These are phyloP conservation scores for Populus simonii DNA, from an alignment of 345 rosid genomes.

Conservation along the genomic window DNA sequence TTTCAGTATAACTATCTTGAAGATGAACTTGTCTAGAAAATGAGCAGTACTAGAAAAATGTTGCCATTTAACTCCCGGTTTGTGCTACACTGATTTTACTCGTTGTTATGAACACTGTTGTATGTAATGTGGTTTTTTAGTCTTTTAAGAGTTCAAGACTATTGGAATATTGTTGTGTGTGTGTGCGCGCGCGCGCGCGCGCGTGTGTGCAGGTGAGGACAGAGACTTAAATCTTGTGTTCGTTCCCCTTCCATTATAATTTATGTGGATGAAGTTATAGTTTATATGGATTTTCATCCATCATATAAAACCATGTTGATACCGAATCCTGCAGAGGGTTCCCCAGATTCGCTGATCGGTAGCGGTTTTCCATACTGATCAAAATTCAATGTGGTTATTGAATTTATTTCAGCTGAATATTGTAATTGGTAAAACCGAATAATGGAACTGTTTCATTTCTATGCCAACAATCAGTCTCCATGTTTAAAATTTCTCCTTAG, in stretches of 20 bases:
- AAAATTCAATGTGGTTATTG: not conserved
- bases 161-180: not conserved
- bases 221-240: not conserved
- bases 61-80: not conserved
- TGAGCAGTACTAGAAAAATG: not conserved
- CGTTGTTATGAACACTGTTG: not conserved
- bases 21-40: constrained; percentile 59
- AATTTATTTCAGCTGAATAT: not conserved
- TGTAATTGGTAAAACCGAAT: not conserved
- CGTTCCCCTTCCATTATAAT: not conserved
- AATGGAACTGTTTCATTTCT: too few relatives aligned
- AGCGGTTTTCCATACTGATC: not conserved
- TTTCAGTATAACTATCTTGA: constrained; percentile 89
- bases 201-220: not conserved
- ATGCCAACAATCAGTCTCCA: too few relatives aligned
- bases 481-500: too few relatives aligned
- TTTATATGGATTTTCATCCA: not conserved
- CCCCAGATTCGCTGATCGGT: not conserved
- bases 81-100: not conserved
- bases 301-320: not conserved
- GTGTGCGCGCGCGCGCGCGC: too few relatives aligned
- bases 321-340: not conserved
- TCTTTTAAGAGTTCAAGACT: not conserved
- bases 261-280: not conserved
- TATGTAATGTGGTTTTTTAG: not conserved